Conservation (phyloP, 805 yeast genomes). For the Myxozyma neotropica region DNA sequence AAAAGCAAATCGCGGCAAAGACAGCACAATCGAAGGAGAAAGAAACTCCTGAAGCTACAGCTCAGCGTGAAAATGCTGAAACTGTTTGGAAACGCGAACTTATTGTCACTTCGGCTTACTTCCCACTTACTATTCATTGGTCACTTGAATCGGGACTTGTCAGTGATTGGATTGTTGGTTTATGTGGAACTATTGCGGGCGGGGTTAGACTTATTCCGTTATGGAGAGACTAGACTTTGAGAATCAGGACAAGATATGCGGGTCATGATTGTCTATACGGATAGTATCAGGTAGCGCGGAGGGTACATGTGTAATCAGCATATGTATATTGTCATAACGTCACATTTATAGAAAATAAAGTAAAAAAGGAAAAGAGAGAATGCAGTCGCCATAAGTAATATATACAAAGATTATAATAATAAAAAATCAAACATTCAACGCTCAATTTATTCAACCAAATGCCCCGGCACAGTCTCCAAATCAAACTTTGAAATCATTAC, state of each 20-base stretch:
- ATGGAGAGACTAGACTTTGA: conserved; percentile 19
- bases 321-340: neutral
- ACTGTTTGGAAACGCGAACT: conserved; percentile 36
- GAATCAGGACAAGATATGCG: neutral
- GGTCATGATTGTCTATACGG: neutral
- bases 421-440: neutral
- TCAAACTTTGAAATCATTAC: conserved; percentile 22
- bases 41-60: neutral
- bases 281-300: too few species aligned
- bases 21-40: neutral
- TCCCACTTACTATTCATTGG: conserved; percentile 50
- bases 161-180: conserved; percentile 43
- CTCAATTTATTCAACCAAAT: neutral
- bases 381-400: neutral
- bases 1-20: neutral
- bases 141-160: conserved; percentile 44
- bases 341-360: neutral
- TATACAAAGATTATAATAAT: neutral
- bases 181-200: conserved; percentile 45
- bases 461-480: conserved; percentile 16
- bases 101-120: conserved; percentile 45
- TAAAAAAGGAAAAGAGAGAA: neutral
- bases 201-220: conserved; percentile 33
- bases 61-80: neutral
- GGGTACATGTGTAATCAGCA: too few species aligned